Base-by-base conservation (phyloP, 1,139 yeast species). In the Meyerozyma athensensis region DNA sequence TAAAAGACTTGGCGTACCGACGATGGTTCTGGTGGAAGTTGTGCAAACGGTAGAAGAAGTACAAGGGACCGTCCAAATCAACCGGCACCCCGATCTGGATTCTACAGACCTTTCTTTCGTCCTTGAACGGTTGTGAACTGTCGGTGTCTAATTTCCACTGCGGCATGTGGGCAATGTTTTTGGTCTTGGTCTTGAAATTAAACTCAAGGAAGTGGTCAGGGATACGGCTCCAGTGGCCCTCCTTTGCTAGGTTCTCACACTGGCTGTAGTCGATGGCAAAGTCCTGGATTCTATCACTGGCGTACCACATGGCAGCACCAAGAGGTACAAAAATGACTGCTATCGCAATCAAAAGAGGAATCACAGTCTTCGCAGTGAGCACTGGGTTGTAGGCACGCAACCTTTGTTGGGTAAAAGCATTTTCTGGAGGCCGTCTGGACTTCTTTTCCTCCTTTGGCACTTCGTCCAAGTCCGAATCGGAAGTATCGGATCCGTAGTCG, bases 11-110 rank as follows among this genome's bases (percentile, higher is more conserved):
- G 32, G 86, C 98, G 59, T 76, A 92, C 53, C 97, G 79, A 58
- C 98, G 82, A 62, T 92, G 98, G 63, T 92, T 92, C 39, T 95
- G 95, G 59, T 84, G 79, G 59, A 92, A 92, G 48, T 84, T 81
- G 44, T 89, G 81, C 49, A 92, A 63, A 49, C 86, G 73, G 69
- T 92, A 92, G 59, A 82, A 87, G 46, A 87, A 62, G 53, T 75
- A 87, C 30, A 90, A 77, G 4, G 96, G 94, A 2, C 83, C 79
- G 33, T 81, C 80, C 58, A 92, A 68, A 33, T 75, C 78, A 36
- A 77, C 67, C 18, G 96, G 94, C n/a, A 86, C 72, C 37, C 79
- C 74, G 56, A 92, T 90, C 59, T 86, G 87, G 39, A 92, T 61
- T 41, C 74, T 68, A 58, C 97, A 90, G n/a, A 81, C 76, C 30